Conservation (phyloP, 306 rosid species). For the Vicia sativa region DNA sequence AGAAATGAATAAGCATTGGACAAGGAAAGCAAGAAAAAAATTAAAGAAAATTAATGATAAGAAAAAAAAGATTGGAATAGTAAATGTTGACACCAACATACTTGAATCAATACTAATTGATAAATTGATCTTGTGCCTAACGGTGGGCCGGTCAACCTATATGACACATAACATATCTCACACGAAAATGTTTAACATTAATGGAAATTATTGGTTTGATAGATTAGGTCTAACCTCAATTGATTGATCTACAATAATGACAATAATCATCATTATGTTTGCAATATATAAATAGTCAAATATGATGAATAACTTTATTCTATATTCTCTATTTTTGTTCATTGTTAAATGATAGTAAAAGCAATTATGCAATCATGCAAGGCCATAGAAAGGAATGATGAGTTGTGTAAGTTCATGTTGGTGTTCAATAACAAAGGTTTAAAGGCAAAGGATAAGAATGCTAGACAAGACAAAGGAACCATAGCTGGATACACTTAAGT, state of each 20-base stretch:
- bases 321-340: conserved; percentile 1
- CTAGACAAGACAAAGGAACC: conserved; percentile 50
- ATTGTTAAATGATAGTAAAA: not conserved
- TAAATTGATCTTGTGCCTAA: conserved; percentile 28
- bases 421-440: conserved; percentile 35
- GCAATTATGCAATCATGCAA: conserved; percentile 25
- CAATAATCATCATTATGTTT: conserved; percentile 20
- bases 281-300: not conserved
- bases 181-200: conserved; percentile 48
- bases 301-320: conserved; percentile 3
- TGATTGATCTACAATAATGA: conserved; percentile 32
- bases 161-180: conserved; percentile 31
- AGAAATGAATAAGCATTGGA: not conserved
- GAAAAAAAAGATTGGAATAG: not conserved
- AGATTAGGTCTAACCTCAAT: conserved; percentile 49
- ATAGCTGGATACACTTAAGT: conserved; percentile 42
- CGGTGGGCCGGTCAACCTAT: conserved; percentile 14
- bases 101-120: not conserved
- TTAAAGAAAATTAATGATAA: not conserved
- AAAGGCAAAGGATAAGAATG: conserved; percentile 36
- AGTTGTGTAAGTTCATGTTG: conserved; percentile 1
- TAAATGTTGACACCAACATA: conserved; percentile 2
- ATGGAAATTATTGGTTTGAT: conserved; percentile 47
- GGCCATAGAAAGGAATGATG: conserved; percentile 12
- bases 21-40: not conserved